Evolutionary conservation across 805 yeast species (phyloP).

Genomic region (Metschnikowia kofuensis): DNA sequence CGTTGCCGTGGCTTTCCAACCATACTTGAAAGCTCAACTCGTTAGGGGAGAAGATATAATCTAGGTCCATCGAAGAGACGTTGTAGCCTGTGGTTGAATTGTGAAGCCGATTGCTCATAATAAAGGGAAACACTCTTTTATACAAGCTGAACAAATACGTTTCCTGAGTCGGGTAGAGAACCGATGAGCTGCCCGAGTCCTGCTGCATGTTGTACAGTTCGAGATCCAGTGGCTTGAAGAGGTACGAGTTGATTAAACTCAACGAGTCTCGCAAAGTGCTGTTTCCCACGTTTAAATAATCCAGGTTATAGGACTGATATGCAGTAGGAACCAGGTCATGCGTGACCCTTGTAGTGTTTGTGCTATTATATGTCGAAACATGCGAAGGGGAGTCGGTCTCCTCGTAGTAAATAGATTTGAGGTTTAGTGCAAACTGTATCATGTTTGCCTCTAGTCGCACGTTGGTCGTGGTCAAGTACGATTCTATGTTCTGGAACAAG

Average conservation of each 20-base stretch:
- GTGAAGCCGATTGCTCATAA: constrained; percentile 23
- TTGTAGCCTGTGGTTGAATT: constrained; percentile 21
- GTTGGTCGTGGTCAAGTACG: constrained; percentile 26
- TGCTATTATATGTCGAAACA: neutral
- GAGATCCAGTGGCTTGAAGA: constrained; percentile 30
- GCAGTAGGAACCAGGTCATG: constrained; percentile 1
- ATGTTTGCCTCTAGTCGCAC: constrained; percentile 32
- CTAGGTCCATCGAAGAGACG: constrained; percentile 21
- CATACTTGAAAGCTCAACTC: constrained; percentile 7
- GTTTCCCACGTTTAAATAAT: constrained; percentile 24
- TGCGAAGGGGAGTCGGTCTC: neutral
- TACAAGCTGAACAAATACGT: constrained; percentile 26
- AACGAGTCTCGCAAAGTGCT: constrained; percentile 27
- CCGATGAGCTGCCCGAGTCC: neutral
- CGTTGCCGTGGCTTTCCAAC: constrained; percentile 6
- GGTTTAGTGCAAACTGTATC: constrained; percentile 29
- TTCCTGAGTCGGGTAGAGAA: constrained; percentile 26
- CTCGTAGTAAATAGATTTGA: constrained; percentile 28
- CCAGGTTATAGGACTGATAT: constrained; percentile 2
- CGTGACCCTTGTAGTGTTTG: neutral
- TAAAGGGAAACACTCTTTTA: constrained; percentile 28
- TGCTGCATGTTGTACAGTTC: constrained; percentile 7
- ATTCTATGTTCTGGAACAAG: constrained; percentile 20
- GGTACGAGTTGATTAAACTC: constrained; percentile 14
- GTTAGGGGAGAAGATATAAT: constrained; percentile 16